Evolutionary conservation across 2,329 filamentous ascomycete genomes (phyloP).

Genomic region (Colletotrichum truncatum): DNA sequence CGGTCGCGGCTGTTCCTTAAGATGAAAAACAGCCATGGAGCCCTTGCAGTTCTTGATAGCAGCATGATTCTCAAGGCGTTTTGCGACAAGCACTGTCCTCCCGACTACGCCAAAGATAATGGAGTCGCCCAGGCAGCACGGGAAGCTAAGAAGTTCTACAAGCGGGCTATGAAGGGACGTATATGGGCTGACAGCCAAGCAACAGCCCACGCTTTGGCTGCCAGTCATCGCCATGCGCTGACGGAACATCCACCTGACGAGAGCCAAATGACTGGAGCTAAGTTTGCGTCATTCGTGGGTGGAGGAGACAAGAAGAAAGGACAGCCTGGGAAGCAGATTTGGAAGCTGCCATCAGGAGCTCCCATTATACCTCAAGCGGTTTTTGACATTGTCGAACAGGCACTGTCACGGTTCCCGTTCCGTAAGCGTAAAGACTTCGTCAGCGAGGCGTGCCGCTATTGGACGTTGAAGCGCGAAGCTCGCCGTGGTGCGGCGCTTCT

Average conservation of each 20-base stretch:
- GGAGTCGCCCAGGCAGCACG: slow-evolving; percentile 82
- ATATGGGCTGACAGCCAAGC: slow-evolving; percentile 93
- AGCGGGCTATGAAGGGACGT: slow-evolving; percentile 85
- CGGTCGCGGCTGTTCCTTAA: slow-evolving; percentile 88
- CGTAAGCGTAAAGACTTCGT: slow-evolving; percentile 92
- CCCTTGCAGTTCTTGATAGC: slow-evolving; percentile 79
- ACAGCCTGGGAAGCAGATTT: slow-evolving; percentile 73
- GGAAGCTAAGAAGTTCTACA: slow-evolving; percentile 89
- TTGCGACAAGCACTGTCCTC: slow-evolving; percentile 93
- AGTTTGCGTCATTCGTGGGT: slow-evolving; percentile 78
- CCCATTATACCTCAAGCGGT: slow-evolving; percentile 92
- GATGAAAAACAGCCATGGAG: slow-evolving; percentile 93
- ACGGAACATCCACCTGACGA: slow-evolving; percentile 81
- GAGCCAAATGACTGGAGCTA: slow-evolving; percentile 83
- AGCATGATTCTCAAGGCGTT: slow-evolving; percentile 90
- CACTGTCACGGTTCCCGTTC: slow-evolving; percentile 81
- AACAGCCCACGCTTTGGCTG: slow-evolving; percentile 82
- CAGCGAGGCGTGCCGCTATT: slow-evolving; percentile 93
- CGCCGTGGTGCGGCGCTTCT: slow-evolving; percentile 89
- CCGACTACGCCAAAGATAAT: slow-evolving; percentile 88
- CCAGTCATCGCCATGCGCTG: slow-evolving; percentile 70
- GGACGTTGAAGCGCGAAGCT: slow-evolving; percentile 95
- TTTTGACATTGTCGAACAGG: slow-evolving; percentile 84
- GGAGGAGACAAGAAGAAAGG: slow-evolving; percentile 75
- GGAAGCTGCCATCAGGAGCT: slow-evolving; percentile 94